Base-by-base conservation (phyloP, 495 filamentous ascomycete species). In the Lindgomyces ingoldianus region DNA sequence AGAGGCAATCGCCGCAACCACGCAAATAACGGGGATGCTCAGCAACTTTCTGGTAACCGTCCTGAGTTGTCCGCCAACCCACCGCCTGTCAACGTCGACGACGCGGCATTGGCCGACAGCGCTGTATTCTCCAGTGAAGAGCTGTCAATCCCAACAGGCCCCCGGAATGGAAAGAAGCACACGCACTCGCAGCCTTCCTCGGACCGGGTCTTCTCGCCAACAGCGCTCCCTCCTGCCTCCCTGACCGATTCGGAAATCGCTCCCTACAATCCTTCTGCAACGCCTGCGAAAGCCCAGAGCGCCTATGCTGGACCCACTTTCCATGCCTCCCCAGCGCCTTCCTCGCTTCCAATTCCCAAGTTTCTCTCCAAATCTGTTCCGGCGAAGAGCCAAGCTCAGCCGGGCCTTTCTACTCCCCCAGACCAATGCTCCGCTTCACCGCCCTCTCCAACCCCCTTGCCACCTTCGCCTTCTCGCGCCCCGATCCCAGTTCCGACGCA, bases 231-330 rank as follows among this genome's bases (percentile, higher is more conserved):
- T 27, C 16, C 16, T 36, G 44, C 49, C 19, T 50, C 67, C 36
- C 25, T 70, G 48, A 67, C 64, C 2, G 64, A 67, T 45, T 54
- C 57, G 11, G 64, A 67, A 44, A 9, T 48, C 16, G 50, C 45
- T n/a, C 44, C 57, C n/a, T 26, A 19, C n/a, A 44, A 46, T 18
- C 1, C 51, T 1, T 22, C 51, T 42, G 49, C 57, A 4, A 70
- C 67, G 12, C 68, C 68, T 3, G 55, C 54, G 1, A 70, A 67
- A 44, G 25, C 57, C 18, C 63, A 66, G 47, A 65, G 83, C 62
- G 82, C 90, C 60, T 99, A 96, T 75, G 94, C 94, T 14, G 94
- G 94, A 16, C 90, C 93, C 16, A 95, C 91, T 0, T 99, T 99
- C 75, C 93, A 97, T 73, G 89, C 91, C 11, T 99, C 94, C 1